phyloP scores from a whole-genome alignment of 2,329 filamentous ascomycete genomes.

The Nannizziopsis barbatae region DNA sequence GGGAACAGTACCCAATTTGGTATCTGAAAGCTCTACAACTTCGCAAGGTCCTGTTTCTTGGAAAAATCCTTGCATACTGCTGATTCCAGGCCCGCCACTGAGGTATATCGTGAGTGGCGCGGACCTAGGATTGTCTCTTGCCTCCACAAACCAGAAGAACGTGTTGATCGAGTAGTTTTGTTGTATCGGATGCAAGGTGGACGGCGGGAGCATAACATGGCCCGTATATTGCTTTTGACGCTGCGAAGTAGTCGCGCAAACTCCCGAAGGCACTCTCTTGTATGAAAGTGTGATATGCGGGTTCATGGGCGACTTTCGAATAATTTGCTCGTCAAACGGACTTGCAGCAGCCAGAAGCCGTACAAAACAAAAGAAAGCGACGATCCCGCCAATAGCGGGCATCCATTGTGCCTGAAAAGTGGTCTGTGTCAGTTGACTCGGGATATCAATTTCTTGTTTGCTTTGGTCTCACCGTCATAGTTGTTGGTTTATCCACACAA shows the following conservation, averaged over 20 bases:
- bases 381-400: not conserved
- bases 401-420: not conserved
- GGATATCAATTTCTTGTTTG: not conserved
- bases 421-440: not conserved
- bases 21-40: constrained; percentile 28
- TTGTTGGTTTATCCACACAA: not conserved
- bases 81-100: constrained; percentile 39
- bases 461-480: not conserved
- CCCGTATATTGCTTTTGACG: constrained; percentile 34
- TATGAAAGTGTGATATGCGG: constrained; percentile 56
- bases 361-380: not conserved
- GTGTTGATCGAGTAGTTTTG: constrained; percentile 14
- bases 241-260: constrained; percentile 46
- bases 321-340: constrained; percentile 17
- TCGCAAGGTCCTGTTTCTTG: constrained; percentile 38
- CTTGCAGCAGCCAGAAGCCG: not conserved
- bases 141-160: constrained; percentile 39
- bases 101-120: constrained; percentile 38
- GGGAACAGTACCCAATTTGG: constrained; percentile 24
- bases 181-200: constrained; percentile 8
- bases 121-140: constrained; percentile 33
- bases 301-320: constrained; percentile 50
- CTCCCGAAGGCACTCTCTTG: constrained; percentile 45
- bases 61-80: constrained; percentile 31
- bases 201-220: constrained; percentile 13